Base-by-base conservation (phyloP, 2,329 filamentous ascomycete genomes). In the Xylaria sp. region DNA sequence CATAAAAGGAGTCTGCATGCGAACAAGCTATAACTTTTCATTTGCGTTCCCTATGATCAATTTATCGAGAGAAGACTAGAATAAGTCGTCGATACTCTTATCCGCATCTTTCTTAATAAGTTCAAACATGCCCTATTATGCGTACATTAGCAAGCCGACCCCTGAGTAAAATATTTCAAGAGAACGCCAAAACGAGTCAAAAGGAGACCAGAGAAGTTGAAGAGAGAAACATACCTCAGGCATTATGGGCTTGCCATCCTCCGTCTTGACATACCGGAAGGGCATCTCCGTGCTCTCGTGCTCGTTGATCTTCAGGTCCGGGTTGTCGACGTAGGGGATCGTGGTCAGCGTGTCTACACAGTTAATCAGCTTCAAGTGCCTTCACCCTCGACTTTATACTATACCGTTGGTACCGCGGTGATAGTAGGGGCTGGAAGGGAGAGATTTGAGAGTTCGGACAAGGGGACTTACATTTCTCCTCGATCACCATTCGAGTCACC, bases 261-360 rank as follows among this genome's bases (percentile, higher is more conserved):
- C 77, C 55, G 83, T 87, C 71, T 84, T 88, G 54, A 99, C 92
- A 72, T 99, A 99, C 67, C 94, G 90, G 76, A 99, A 99, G 0
- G 94, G 94, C 94, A 99, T 97, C 74, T 96, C 83, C 0, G 92
- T 96, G 73, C 90, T 94, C 77, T 99, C 94, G 70, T 96, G 88
- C 72, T 94, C 87, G 73, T 90, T 91, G 73, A 97, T 88, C 71
- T 87, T 87, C 71, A 99, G 83, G 71, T 97, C 93, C 0, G 94
- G 94, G 70, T 90, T 87, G 72, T 97, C 92, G 39, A 94, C 74
- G 71, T 94, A 97, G 1, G 86, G 81, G 39, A 99, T 88, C 65
- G 92, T 79, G 58, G 89, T 85, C 52, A 99, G 79, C 0, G 89
- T 82, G 44, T 54, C 64, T 66, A 16, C 16, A 16, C 16, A 16